Conservation (phyloP, 2,329 filamentous ascomycete species). For the Passalora sequoiae region DNA sequence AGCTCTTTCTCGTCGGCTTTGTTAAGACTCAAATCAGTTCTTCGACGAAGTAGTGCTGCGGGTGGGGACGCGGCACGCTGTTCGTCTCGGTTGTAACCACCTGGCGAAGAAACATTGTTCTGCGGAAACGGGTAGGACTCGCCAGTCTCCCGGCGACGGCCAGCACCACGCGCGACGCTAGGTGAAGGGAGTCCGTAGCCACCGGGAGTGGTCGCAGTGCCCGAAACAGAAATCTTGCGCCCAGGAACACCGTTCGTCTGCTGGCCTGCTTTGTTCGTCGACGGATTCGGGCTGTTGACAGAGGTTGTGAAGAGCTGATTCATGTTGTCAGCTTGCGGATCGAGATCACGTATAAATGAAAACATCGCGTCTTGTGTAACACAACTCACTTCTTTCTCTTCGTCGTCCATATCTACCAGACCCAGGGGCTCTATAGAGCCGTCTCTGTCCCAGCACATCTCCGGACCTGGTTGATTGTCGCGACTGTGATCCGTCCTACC, state of each 20-base stretch:
- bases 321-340: not conserved
- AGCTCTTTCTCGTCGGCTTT: constrained; percentile 29
- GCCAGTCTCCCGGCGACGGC: constrained; percentile 79
- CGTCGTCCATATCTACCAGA: constrained; percentile 64
- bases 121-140: constrained; percentile 56
- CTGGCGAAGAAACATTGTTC: constrained; percentile 56
- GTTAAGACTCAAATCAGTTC: constrained; percentile 54
- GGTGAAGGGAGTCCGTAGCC: constrained; percentile 70
- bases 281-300: constrained; percentile 85
- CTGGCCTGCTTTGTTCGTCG: constrained; percentile 58
- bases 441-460: constrained; percentile 80
- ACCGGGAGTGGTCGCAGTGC: constrained; percentile 54
- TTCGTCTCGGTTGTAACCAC: constrained; percentile 56
- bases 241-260: constrained; percentile 56
- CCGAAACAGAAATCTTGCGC: constrained; percentile 77
- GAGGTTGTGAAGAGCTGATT: constrained; percentile 71
- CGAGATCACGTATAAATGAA: not conserved
- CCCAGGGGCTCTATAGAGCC: constrained; percentile 67
- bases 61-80: constrained; percentile 56
- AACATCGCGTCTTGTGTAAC: too few species aligned
- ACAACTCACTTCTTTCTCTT: constrained; percentile 56
- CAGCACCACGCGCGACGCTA: constrained; percentile 61
- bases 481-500: constrained; percentile 69
- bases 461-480: constrained; percentile 71
- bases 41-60: constrained; percentile 54